A percentile compares a stretch with the other conserved stretches of the same genome.
Conservation (phyloP, 192 early-diverging fungal species). For the Borealophlyctis nickersoniae region DNA sequence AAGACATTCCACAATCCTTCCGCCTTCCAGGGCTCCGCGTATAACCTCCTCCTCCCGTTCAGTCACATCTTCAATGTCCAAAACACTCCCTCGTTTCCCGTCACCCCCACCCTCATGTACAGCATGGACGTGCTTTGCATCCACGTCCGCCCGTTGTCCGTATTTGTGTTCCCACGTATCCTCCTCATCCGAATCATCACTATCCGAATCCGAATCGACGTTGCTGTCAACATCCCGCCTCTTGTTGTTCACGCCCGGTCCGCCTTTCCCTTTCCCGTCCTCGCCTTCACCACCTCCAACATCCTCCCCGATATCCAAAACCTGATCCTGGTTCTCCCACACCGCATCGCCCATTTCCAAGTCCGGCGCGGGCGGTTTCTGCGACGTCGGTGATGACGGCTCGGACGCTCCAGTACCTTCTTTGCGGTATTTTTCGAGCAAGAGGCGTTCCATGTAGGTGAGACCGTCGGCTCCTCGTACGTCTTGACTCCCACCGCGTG, state of each 20-base stretch:
- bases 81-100: neutral
- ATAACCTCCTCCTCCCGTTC: constrained; percentile 11
- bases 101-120: neutral
- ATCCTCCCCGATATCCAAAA: neutral
- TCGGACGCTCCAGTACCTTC: neutral
- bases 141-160: too few species aligned
- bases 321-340: constrained; percentile 4
- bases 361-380: neutral
- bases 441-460: constrained; percentile 28
- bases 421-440: constrained; percentile 16
- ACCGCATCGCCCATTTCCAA: neutral
- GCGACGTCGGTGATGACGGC: neutral
- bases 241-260: neutral
- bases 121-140: too few species aligned
- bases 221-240: neutral
- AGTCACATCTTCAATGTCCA: constrained; percentile 19
- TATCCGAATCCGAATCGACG: neutral
- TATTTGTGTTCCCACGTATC: too few species aligned
- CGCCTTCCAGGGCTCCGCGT: constrained; percentile 1
- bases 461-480: constrained; percentile 5
- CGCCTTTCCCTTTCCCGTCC: neutral
- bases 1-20: constrained; percentile 3
- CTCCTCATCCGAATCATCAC: neutral
- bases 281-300: neutral
- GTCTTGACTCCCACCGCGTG: neutral